Percentiles rank a stretch among this genome's conserved stretches.
Evolutionary conservation across 768 basidiomycete species (phyloP).

Genomic region (Tremella mesenterica): DNA sequence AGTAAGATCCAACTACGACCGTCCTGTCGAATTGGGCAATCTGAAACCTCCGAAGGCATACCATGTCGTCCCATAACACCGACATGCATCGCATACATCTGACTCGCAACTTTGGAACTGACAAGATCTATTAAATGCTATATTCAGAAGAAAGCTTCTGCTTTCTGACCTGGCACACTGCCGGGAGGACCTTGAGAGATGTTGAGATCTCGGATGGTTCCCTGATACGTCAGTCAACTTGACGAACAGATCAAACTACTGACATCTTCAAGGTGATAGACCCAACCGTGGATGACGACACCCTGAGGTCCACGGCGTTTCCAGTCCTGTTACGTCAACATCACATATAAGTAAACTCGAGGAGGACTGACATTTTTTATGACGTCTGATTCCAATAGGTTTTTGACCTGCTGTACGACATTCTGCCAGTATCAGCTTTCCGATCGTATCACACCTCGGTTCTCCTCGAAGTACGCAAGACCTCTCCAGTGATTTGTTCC

Average conservation of each 20-base stretch:
- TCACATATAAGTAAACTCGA: neutral
- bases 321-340: constrained; percentile 28
- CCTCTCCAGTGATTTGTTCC: too few species aligned
- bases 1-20: constrained; percentile 38
- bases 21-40: constrained; percentile 42
- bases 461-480: too few species aligned
- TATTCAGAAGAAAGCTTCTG: neutral
- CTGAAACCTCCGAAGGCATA: constrained; percentile 42
- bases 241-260: neutral
- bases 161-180: constrained; percentile 18
- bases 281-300: constrained; percentile 36
- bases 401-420: constrained; percentile 35
- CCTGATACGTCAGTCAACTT: constrained; percentile 8
- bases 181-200: constrained; percentile 35
- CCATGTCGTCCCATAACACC: constrained; percentile 37
- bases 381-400: constrained; percentile 24
- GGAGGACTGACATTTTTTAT: constrained; percentile 20
- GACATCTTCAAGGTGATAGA: constrained; percentile 39
- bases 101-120: too few species aligned
- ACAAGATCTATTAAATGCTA: too few species aligned
- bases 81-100: neutral
- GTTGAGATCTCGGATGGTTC: constrained; percentile 36
- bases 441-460: too few species aligned
- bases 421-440: constrained; percentile 15
- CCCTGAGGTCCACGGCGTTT: constrained; percentile 29